Evolutionary conservation across 306 rosid genomes (phyloP).

Genomic region (Trifolium pratense): DNA sequence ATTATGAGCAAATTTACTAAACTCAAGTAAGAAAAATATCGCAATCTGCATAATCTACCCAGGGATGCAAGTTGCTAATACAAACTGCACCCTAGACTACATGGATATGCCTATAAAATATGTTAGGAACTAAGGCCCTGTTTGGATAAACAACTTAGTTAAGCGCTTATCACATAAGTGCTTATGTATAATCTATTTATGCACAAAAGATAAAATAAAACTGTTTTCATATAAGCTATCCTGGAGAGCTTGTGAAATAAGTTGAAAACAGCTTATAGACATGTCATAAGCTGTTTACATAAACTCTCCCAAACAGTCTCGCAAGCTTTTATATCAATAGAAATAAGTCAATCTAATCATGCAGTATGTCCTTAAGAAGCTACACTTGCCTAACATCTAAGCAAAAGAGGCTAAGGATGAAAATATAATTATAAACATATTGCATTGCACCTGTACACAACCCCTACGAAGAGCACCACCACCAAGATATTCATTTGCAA

Average conservation of each 20-base stretch:
- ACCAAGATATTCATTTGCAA: constrained; percentile 90
- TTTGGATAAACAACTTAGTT: neutral
- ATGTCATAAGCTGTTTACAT: neutral
- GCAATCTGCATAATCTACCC: constrained; percentile 35
- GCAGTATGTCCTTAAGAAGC: neutral
- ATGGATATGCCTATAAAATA: constrained; percentile 22
- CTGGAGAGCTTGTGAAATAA: neutral
- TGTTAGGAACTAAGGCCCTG: neutral
- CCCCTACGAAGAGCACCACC: constrained; percentile 89
- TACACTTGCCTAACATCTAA: constrained; percentile 5
- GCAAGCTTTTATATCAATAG: neutral
- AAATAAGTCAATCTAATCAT: neutral
- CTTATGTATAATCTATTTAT: too few species aligned
- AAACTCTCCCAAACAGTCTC: neutral
- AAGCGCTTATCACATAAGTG: neutral
- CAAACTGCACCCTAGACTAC: constrained; percentile 13
- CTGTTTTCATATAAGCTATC: neutral
- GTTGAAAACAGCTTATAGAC: neutral
- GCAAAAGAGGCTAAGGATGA: constrained; percentile 6
- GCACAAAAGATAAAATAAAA: neutral
- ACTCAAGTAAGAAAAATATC: constrained; percentile 36
- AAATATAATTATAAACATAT: constrained; percentile 11
- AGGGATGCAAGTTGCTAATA: constrained; percentile 15
- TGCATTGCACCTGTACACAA: constrained; percentile 79
- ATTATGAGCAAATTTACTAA: constrained; percentile 31